phyloP scores from a whole-genome alignment of 1,284 basidiomycete species.

The Coniophora puteana region DNA sequence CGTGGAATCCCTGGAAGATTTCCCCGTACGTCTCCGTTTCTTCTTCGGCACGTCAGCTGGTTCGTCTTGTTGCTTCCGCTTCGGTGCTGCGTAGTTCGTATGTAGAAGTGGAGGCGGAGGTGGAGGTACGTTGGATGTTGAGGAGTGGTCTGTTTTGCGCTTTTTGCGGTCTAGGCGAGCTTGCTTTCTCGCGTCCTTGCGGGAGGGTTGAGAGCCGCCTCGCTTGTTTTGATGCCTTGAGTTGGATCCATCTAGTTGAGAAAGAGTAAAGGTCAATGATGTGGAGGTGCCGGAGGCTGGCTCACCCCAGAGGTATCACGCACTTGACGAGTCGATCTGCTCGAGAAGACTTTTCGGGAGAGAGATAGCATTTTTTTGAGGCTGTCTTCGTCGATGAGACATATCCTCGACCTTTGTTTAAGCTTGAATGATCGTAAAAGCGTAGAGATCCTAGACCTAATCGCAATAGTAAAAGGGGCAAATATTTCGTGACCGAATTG shows the following conservation, averaged over 20 bases:
- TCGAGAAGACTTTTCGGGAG: conserved; percentile 25
- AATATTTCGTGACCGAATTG: not conserved
- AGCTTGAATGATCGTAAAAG: not conserved
- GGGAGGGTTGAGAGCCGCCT: conserved; percentile 28
- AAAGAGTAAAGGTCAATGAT: not conserved
- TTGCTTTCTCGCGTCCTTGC: conserved; percentile 66
- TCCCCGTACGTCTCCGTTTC: conserved; percentile 5
- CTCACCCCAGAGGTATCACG: not conserved
- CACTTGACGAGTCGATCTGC: conserved; percentile 13
- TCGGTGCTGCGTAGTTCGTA: conserved; percentile 20
- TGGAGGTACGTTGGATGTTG: conserved; percentile 24
- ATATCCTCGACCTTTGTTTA: no score
- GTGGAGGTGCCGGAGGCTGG: conserved; percentile 10
- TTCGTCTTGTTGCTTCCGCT: conserved; percentile 17
- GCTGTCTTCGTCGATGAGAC: conserved; percentile 13
- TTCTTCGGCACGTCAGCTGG: not conserved
- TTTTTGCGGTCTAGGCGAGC: conserved; percentile 54
- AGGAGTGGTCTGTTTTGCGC: conserved; percentile 55
- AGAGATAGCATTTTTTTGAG: conserved; percentile 14
- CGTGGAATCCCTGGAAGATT: no score
- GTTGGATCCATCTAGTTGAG: not conserved
- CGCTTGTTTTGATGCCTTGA: conserved; percentile 6
- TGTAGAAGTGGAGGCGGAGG: conserved; percentile 17
- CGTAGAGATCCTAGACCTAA: not conserved
- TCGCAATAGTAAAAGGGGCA: not conserved